Percentiles rank a stretch among this genome's conserved stretches.
phyloP scores from a whole-genome alignment of 345 rosid species.

The Populus euphratica region DNA sequence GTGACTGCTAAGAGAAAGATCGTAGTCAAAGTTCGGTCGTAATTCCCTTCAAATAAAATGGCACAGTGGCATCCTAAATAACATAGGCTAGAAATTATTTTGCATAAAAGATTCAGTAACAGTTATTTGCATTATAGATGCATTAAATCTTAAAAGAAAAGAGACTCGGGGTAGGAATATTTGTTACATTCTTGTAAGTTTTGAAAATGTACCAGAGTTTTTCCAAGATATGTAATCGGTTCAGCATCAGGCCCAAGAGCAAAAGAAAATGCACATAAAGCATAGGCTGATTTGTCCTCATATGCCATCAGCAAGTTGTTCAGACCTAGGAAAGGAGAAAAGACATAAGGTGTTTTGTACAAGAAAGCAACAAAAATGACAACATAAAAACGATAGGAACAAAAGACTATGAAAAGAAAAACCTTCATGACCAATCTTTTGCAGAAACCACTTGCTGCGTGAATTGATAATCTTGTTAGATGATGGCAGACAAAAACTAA shows the following conservation, averaged over 20 bases:
- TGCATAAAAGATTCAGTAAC: neutral
- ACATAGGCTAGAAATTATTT: too few relatives aligned
- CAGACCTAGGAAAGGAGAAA: constrained; percentile 61
- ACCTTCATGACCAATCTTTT: constrained; percentile 96
- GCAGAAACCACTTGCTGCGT: constrained; percentile 92
- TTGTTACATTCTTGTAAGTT: too few relatives aligned
- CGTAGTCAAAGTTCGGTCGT: neutral
- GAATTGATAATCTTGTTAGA: constrained; percentile 17
- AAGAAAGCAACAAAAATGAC: neutral
- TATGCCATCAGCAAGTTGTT: constrained; percentile 81
- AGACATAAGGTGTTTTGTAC: constrained; percentile 68
- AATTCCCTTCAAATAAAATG: neutral
- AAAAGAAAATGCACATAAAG: constrained; percentile 83
- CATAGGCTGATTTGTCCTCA: constrained; percentile 91
- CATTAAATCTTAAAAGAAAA: neutral
- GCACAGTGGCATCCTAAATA: neutral
- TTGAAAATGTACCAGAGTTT: constrained; percentile 49
- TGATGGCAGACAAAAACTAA: neutral
- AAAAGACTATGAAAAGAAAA: constrained; percentile 14
- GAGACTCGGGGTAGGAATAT: neutral
- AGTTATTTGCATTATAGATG: neutral
- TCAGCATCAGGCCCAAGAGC: constrained; percentile 67
- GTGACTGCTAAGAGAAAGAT: neutral
- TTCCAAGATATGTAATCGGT: constrained; percentile 71
- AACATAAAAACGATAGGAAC: neutral